Evolutionary conservation across 345 rosid genomes (phyloP).

Genomic region (Iberis pinnata): DNA sequence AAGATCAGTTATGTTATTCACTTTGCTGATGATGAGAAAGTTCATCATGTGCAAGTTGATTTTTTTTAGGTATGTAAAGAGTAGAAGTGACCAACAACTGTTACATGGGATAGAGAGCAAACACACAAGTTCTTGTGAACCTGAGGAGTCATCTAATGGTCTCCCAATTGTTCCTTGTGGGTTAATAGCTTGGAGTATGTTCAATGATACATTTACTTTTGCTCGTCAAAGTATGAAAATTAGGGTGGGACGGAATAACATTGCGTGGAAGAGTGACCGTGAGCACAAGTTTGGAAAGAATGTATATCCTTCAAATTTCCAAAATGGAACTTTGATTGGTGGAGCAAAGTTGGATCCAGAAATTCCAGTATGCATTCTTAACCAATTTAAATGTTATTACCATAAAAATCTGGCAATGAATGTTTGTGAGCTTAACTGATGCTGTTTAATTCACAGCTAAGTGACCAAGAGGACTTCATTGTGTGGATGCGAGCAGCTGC

Average conservation of each 20-base stretch:
- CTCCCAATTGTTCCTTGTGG: slow-evolving; percentile 75
- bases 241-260: slow-evolving; percentile 48
- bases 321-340: slow-evolving; percentile 65
- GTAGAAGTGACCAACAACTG: slow-evolving; percentile 73
- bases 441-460: slow-evolving; percentile 38
- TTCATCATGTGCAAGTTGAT: background rate
- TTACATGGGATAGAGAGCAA: slow-evolving; percentile 43
- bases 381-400: background rate
- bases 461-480: slow-evolving; percentile 78
- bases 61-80: slow-evolving; percentile 63
- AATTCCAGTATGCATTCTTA: slow-evolving; percentile 45
- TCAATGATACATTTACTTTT: slow-evolving; percentile 67
- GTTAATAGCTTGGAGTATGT: slow-evolving; percentile 79
- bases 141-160: slow-evolving; percentile 50
- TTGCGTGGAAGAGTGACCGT: slow-evolving; percentile 81
- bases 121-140: slow-evolving; percentile 59
- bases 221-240: slow-evolving; percentile 38
- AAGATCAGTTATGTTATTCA: background rate
- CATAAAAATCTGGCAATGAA: background rate
- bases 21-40: slow-evolving; percentile 9
- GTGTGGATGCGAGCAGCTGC: slow-evolving; percentile 90
- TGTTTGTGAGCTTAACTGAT: slow-evolving; percentile 11
- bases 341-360: slow-evolving; percentile 61
- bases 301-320: slow-evolving; percentile 70
- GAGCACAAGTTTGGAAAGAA: slow-evolving; percentile 70